Percentiles rank a stretch among this genome's conserved stretches.
Conservation (phyloP, 805 yeast genomes). For the Candida tibetensis region DNA sequence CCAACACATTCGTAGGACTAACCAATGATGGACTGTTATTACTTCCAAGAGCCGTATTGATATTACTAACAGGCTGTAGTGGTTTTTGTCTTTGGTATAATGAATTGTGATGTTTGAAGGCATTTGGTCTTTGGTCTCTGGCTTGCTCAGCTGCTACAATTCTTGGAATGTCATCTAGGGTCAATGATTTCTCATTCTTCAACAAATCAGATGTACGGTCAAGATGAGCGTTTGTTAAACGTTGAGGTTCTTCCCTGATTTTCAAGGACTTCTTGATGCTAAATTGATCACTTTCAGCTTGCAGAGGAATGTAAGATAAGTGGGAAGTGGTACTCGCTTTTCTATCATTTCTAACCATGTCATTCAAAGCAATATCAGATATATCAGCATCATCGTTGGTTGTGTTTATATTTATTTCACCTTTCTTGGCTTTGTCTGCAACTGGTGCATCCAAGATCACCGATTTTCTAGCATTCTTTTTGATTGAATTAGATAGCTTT, state of each 20-base stretch:
- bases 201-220: constrained; percentile 69
- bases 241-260: constrained; percentile 39
- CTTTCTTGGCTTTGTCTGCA: constrained; percentile 38
- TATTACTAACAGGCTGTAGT: constrained; percentile 23
- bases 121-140: constrained; percentile 87
- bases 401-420: constrained; percentile 13
- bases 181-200: constrained; percentile 78
- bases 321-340: constrained; percentile 26
- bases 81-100: constrained; percentile 35
- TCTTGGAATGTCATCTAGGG: constrained; percentile 94
- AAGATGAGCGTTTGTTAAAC: constrained; percentile 34
- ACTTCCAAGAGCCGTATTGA: constrained; percentile 8
- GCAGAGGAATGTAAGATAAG: constrained; percentile 25
- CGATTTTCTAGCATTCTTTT: constrained; percentile 64
- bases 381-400: constrained; percentile 18
- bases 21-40: constrained; percentile 5
- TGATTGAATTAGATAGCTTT: constrained; percentile 50
- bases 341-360: constrained; percentile 6
- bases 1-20: constrained; percentile 12
- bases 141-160: constrained; percentile 98
- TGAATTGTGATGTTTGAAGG: constrained; percentile 74
- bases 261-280: constrained; percentile 24
- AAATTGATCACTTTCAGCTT: constrained; percentile 27
- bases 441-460: constrained; percentile 62
- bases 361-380: constrained; percentile 9